These are phyloP conservation scores for Paramyrothecium sp. DNA, from an alignment of 2,329 filamentous ascomycete species.

Conservation along the genomic window DNA sequence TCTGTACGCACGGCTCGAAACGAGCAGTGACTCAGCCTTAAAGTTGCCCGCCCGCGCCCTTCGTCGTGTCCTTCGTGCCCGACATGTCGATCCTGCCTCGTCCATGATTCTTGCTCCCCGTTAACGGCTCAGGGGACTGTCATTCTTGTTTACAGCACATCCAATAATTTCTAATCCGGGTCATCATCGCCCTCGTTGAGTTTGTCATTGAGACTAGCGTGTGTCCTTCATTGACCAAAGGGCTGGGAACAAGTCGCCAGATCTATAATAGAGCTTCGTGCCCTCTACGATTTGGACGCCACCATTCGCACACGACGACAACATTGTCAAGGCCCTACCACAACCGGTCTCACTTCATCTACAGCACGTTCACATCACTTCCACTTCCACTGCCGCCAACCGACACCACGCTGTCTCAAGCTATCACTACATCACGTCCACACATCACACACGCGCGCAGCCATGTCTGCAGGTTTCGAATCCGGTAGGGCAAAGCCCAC, in stretches of 20 bases:
- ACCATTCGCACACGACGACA: not conserved
- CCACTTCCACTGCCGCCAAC: not conserved
- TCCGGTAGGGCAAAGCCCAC: constrained; percentile 24
- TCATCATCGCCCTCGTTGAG: not conserved
- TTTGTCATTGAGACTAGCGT: not conserved
- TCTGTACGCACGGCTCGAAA: no score
- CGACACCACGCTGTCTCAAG: not conserved
- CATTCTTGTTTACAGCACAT: no score
- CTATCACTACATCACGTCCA: not conserved
- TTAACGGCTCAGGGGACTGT: no score
- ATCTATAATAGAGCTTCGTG: not conserved
- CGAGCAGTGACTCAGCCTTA: not conserved
- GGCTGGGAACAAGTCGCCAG: not conserved
- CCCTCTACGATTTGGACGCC: not conserved
- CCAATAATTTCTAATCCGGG: not conserved
- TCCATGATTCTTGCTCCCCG: no score
- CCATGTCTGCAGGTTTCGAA: constrained; percentile 6
- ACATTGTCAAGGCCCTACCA: not conserved
- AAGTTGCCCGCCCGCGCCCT: not conserved
- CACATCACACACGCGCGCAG: not conserved
- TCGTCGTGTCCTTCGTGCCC: not conserved
- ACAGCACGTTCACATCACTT: not conserved
- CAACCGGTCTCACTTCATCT: not conserved
- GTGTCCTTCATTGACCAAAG: not conserved
- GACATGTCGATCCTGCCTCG: not conserved